Evolutionary conservation across 1,139 yeast species (phyloP).

Genomic region (Yamadazyma aaseri): DNA sequence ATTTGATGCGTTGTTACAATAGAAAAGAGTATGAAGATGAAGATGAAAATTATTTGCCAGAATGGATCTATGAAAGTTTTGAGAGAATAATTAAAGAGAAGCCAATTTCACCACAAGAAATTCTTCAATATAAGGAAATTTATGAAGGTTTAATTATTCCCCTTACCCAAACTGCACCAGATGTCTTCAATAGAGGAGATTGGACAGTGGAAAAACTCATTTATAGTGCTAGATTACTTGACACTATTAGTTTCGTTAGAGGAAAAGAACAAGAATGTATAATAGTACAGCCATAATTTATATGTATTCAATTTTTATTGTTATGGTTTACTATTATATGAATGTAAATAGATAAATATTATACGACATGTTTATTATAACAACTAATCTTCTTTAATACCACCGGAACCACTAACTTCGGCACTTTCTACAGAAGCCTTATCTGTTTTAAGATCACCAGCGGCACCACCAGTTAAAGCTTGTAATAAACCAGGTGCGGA

Average conservation of each 20-base stretch:
- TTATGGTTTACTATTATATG: not conserved
- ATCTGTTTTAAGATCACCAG: slow-evolving; percentile 66
- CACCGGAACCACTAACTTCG: slow-evolving; percentile 85
- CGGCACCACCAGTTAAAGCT: slow-evolving; percentile 56
- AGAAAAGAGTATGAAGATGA: slow-evolving; percentile 35
- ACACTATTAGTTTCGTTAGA: slow-evolving; percentile 57
- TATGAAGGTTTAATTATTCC: slow-evolving; percentile 58
- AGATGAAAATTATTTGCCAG: slow-evolving; percentile 43
- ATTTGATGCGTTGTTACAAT: slow-evolving; percentile 61
- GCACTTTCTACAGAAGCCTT: slow-evolving; percentile 83
- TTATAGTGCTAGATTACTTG: slow-evolving; percentile 59
- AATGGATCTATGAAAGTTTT: slow-evolving; percentile 50
- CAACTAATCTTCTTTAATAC: slow-evolving; percentile 79
- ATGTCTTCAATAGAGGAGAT: slow-evolving; percentile 55
- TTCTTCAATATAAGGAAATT: slow-evolving; percentile 51
- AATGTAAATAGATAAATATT: slow-evolving; percentile 1
- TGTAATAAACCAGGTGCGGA: slow-evolving; percentile 77
- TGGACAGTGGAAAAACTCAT: slow-evolving; percentile 65
- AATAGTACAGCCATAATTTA: slow-evolving; percentile 35
- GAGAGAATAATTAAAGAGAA: slow-evolving; percentile 32
- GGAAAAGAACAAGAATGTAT: slow-evolving; percentile 61
- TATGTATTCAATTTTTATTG: too few species aligned
- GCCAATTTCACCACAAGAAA: slow-evolving; percentile 45
- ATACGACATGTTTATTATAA: not conserved
- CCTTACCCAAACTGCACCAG: slow-evolving; percentile 55